Percentiles rank a stretch among this genome's conserved stretches.
Evolutionary conservation across 495 filamentous ascomycete genomes (phyloP).

Genomic region (Wilcoxina mikolae): DNA sequence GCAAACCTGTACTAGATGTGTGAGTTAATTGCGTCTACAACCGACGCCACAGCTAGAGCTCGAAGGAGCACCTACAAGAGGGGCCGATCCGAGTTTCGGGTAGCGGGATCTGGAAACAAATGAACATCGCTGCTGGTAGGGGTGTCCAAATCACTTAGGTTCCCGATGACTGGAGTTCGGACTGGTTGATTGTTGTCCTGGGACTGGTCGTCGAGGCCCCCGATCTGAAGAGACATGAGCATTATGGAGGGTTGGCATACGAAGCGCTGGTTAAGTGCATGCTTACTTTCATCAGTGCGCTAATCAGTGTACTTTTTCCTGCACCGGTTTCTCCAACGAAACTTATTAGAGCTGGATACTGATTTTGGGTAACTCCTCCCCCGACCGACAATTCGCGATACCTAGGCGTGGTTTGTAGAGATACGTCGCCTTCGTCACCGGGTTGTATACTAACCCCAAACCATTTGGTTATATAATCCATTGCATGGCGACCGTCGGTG

Average conservation of each 20-base stretch:
- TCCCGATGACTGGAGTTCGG: neutral
- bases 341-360: constrained; percentile 21
- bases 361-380: neutral
- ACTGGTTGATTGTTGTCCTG: neutral
- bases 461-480: constrained; percentile 21
- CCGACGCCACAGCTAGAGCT: neutral
- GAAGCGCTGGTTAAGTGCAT: neutral
- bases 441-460: constrained; percentile 12
- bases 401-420: neutral
- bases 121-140: constrained; percentile 49
- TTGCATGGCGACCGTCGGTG: constrained; percentile 7
- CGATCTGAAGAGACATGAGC: neutral
- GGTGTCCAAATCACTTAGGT: constrained; percentile 29
- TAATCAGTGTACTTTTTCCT: constrained; percentile 24
- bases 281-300: constrained; percentile 24
- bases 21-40: constrained; percentile 34
- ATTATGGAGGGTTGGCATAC: neutral
- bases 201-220: neutral
- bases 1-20: constrained; percentile 29
- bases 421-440: neutral
- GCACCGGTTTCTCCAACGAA: constrained; percentile 25
- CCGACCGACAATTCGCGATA: neutral
- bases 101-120: constrained; percentile 43
- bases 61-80: neutral
- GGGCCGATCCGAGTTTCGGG: constrained; percentile 24